These are phyloP conservation scores for Fragaria ananassa DNA, from an alignment of 306 rosid species.

Conservation along the genomic window DNA sequence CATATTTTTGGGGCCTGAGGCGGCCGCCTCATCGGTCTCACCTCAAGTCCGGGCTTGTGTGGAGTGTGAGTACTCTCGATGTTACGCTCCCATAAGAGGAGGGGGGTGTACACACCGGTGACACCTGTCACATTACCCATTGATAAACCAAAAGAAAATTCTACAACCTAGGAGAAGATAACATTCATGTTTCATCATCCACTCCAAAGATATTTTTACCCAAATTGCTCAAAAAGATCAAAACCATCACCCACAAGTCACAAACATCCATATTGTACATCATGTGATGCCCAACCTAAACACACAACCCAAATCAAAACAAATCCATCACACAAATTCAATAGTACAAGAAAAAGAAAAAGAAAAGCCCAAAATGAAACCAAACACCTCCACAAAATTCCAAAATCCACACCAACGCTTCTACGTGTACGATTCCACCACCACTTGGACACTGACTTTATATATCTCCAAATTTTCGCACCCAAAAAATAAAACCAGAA, in stretches of 20 bases:
- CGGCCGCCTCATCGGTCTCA: no score
- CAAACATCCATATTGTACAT: not conserved
- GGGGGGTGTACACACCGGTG: no score
- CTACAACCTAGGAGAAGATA: not conserved
- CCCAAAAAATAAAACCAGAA: not conserved
- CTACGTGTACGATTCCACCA: not conserved
- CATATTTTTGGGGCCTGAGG: no score
- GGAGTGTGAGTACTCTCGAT: no score
- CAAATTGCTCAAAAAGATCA: no score
- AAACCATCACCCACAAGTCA: conserved; percentile 1
- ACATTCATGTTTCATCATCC: no score
- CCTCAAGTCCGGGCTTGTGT: no score
- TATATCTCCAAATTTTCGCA: not conserved
- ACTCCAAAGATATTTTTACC: no score
- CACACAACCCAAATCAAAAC: not conserved
- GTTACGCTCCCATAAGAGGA: no score
- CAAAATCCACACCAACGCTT: not conserved
- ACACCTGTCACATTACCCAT: no score
- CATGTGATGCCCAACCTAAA: not conserved
- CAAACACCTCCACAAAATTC: not conserved
- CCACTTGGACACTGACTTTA: conserved; percentile 4
- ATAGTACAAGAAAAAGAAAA: not conserved
- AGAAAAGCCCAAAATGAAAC: not conserved
- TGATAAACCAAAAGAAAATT: not conserved
- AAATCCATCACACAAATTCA: not conserved